Conservation (phyloP, 352 stramenopile genomes). For the Globisporangium polare region DNA sequence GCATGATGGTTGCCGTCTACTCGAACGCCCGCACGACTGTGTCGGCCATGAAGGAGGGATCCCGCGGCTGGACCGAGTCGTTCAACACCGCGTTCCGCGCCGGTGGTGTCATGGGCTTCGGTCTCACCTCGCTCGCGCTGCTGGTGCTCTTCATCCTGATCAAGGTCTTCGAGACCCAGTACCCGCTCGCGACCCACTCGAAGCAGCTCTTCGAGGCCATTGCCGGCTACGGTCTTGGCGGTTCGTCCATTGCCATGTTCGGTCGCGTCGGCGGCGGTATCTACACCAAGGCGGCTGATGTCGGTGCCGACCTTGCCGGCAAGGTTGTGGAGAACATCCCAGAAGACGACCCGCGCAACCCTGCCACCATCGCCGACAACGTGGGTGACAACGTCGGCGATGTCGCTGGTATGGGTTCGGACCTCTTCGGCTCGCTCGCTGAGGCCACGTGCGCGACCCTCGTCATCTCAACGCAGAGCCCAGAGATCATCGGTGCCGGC, state of each 20-base stretch:
- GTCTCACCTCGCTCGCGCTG: slow-evolving; percentile 95
- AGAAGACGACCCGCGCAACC: slow-evolving; percentile 99
- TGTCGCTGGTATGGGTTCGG: slow-evolving; percentile 99
- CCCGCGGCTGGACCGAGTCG: slow-evolving; percentile 91
- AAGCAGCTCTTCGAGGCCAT: slow-evolving; percentile 95
- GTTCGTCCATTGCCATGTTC: slow-evolving; percentile 99
- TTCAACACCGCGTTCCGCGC: slow-evolving; percentile 99
- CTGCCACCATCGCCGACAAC: slow-evolving; percentile 99
- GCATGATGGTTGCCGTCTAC: slow-evolving; percentile 99
- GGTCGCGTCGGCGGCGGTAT: slow-evolving; percentile 99
- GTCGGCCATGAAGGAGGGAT: slow-evolving; percentile 92
- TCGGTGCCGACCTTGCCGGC: slow-evolving; percentile 98
- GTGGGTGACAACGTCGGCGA: slow-evolving; percentile 99
- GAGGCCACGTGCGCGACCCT: slow-evolving; percentile 98
- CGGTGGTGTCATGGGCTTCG: slow-evolving; percentile 99
- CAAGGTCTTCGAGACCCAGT: slow-evolving; percentile 92
- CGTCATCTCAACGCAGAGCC: slow-evolving; percentile 94
- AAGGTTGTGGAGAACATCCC: slow-evolving; percentile 99
- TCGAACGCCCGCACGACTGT: slow-evolving; percentile 98
- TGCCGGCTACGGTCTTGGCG: slow-evolving; percentile 97
- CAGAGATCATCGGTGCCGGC: slow-evolving; percentile 86
- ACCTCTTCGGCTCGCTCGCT: slow-evolving; percentile 99
- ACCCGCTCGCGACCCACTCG: slow-evolving; percentile 74
- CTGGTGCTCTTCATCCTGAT: slow-evolving; percentile 97
- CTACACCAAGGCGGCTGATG: slow-evolving; percentile 99